Evolutionary conservation across 306 rosid genomes (phyloP).

Genomic region (Sicyos edulis): DNA sequence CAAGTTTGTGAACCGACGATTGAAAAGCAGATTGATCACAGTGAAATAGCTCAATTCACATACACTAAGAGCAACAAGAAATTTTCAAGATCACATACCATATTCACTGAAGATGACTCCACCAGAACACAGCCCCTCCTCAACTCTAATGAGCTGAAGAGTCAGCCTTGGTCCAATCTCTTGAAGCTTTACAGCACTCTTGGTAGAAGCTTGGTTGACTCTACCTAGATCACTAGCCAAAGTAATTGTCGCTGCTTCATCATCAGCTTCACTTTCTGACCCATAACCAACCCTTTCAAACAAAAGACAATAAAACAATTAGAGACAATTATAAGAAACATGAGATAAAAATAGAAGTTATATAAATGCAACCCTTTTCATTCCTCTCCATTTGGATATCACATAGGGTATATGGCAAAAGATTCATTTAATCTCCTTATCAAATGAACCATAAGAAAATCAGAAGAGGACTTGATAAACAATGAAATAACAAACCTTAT

Average conservation of each 20-base stretch:
- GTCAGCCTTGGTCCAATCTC: conserved; percentile 96
- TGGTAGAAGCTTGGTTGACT: conserved; percentile 67
- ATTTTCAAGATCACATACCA: conserved; percentile 34
- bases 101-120: conserved; percentile 67
- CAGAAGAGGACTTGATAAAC: neutral
- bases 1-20: neutral
- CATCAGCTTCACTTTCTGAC: conserved; percentile 96
- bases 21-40: neutral
- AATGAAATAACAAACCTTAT: neutral
- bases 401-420: neutral
- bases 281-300: conserved; percentile 83
- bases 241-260: conserved; percentile 86
- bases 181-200: conserved; percentile 97
- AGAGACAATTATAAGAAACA: neutral
- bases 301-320: conserved; percentile 22
- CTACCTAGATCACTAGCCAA: conserved; percentile 68
- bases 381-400: neutral
- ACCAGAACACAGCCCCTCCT: conserved; percentile 86
- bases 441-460: neutral
- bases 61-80: neutral
- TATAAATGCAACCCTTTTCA: neutral
- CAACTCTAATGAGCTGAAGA: conserved; percentile 73
- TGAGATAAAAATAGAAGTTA: neutral
- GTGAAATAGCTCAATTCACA: neutral
- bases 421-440: neutral